Evolutionary conservation across 495 filamentous ascomycete species (phyloP).

Genomic region (Neurospora pannonica): DNA sequence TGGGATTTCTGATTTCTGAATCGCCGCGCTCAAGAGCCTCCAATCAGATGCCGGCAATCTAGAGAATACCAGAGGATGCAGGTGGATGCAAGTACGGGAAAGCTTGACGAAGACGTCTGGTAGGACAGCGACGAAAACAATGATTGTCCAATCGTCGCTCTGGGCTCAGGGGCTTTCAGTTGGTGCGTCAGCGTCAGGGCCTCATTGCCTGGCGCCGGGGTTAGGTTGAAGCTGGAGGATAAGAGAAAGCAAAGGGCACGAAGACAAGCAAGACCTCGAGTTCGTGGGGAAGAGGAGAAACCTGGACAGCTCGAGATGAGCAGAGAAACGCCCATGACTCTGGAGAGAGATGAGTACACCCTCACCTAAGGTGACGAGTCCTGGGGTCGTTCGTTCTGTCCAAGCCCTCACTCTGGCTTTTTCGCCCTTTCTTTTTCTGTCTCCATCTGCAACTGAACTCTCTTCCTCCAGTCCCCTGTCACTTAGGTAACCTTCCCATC

Average conservation of each 20-base stretch:
- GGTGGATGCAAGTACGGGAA: neutral
- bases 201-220: neutral
- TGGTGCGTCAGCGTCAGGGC: neutral
- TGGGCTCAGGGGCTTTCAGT: neutral
- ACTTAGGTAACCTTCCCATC: neutral
- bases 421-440: neutral
- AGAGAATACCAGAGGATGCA: neutral
- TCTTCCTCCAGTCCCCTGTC: neutral
- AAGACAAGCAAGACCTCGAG: neutral
- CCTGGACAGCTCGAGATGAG: neutral
- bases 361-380: neutral
- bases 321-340: neutral
- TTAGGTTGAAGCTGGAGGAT: neutral
- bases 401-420: neutral
- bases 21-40: neutral
- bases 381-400: neutral
- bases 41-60: neutral
- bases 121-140: neutral
- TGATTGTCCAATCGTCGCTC: neutral
- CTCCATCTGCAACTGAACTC: neutral
- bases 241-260: neutral
- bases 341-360: neutral
- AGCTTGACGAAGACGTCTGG: neutral
- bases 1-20: neutral
- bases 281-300: slow-evolving; percentile 1